Base-by-base conservation (phyloP, 208 protist genomes). In the Acanthamoeba healyi region DNA sequence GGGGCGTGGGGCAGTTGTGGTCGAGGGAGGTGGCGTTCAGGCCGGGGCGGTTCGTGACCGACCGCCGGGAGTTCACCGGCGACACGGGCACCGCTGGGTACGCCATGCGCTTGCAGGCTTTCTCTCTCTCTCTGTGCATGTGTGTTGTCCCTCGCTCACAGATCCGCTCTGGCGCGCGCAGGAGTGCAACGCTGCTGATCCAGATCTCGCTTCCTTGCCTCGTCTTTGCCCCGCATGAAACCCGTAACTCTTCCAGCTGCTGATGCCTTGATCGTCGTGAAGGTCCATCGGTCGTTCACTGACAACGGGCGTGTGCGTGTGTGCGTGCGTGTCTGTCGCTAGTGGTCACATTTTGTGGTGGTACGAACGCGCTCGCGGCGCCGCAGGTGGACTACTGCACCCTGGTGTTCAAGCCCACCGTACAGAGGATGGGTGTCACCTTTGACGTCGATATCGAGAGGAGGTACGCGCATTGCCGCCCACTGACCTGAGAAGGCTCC, bases 311-410 rank as follows among this genome's bases (percentile, higher is more conserved):
- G 1, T 2, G 22, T 19, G 49, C 6, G 49, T 54, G 4, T 49
- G 24, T 63, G 56, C 26, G 1, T n/a, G n/a, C n/a, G n/a, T n/a
- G n/a, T n/a, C n/a, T n/a, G 22, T 63, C 14, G 1, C 6, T 63
- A 77, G 70, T 46, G 63, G 42, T 96, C 49, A 58, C 32, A 24
- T 44, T 95, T 1, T 40, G 65, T 15, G 95, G 95, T 34, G 94
- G 94, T 0, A 96, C 95, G 4, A 96, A 96, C 61, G 94, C 79
- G 26, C 51, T 84, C 38, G 79, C 92, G 5, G 42, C 94, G 7
- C 94, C 95, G n/a, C 58, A 89, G 24, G 63, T 86, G 6, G 95
- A 96, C 56, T 96, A 96, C 58, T 51, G 81, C 1, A 12, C 49
- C 14, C 9, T 95, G 32, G 90, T 96, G 15, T 94, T 96, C 26